Evolutionary conservation across 2,329 filamentous ascomycete genomes (phyloP).

Genomic region (Orbilia ellipsospora): DNA sequence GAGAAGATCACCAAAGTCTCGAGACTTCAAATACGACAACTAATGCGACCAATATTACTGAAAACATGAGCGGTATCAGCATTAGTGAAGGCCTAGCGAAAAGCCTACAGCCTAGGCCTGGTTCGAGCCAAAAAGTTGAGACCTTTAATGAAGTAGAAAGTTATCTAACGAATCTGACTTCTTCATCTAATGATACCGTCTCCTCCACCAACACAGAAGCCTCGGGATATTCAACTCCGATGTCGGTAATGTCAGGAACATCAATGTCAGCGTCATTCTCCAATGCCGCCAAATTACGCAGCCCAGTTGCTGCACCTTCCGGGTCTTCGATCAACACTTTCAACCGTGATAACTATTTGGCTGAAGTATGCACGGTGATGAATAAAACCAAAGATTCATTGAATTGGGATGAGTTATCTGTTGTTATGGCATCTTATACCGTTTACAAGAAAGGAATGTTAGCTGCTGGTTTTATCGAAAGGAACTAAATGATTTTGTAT

Average conservation of each 20-base stretch:
- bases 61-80: not conserved
- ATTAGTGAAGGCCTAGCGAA: not conserved
- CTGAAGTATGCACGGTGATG: constrained; percentile 1
- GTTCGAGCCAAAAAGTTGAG: not conserved
- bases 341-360: not conserved
- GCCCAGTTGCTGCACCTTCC: not conserved
- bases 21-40: not conserved
- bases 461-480: not conserved
- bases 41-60: not conserved
- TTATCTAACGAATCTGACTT: not conserved
- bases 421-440: constrained; percentile 10
- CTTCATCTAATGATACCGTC: not conserved
- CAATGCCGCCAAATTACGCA: not conserved
- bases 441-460: constrained; percentile 15
- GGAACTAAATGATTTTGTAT: not conserved
- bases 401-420: constrained; percentile 2
- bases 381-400: not conserved
- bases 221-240: not conserved
- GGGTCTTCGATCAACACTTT: not conserved
- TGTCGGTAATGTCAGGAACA: not conserved
- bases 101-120: not conserved
- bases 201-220: not conserved
- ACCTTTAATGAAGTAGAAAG: not conserved
- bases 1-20: not conserved
- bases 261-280: not conserved